Evolutionary conservation across 2,329 filamentous ascomycete species (phyloP), one percentile per base, ranked within the genome.

Genomic region (Aphanocladium album): DNA sequence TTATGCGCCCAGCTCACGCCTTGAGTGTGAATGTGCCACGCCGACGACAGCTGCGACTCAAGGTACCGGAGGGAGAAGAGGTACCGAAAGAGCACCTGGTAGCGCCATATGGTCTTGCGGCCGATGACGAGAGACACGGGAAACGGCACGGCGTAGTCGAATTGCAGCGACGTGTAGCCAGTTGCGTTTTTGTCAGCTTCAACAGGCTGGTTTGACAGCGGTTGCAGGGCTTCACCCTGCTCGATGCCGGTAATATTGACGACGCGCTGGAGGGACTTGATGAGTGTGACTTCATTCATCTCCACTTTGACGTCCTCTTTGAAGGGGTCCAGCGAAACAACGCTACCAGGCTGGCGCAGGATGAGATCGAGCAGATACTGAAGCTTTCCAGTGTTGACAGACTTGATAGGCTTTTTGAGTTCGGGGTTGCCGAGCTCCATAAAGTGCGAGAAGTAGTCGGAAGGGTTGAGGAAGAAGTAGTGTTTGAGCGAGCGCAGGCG

Each of bases 401-500:
- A 83, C 71, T 91, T 91, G 62, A 93, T 90, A 35, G 90, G 89
- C 72, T 97, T 97, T 68, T 91, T 89, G 62, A 99, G 81, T 75
- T 99, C 95, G 1, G 92, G 93, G 33, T 89, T 83, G 59, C 91
- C 88, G 21, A 99, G 86, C 71, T 99, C 95, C 62, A 99, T 86
- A 73, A 99, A 99, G 75, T 98, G 96, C 2, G 92, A 92, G 74
- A 99, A 98, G 78, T 96, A 99, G 73, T 99, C 95, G 37, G 95
- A 97, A 9, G 93, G 89, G 68, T 98, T 93, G 64, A 99, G 87
- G 80, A 99, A 99, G 79, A 98, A 99, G 78, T 99, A 99, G 75
- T 99, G 95, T 73, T 99, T 99, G 43, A 99, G 80, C 16, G 93
- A 98, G 50, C 89, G 86, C 60, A 99, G 82, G 41, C 95, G 86